phyloP scores from a whole-genome alignment of 257 asterid genomes.

The Rhazya stricta region DNA sequence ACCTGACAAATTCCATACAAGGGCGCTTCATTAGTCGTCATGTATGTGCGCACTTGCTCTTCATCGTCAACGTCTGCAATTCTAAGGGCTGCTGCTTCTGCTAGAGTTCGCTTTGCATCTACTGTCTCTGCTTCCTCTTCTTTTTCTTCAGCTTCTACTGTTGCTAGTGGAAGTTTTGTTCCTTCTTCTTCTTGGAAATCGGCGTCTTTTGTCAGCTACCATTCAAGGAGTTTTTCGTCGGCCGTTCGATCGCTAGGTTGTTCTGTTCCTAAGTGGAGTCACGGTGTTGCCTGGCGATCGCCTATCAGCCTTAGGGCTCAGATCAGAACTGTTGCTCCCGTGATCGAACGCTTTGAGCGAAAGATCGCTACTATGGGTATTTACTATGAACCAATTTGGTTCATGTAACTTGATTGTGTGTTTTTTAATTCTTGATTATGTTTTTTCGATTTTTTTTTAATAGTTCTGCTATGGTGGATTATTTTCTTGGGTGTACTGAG shows the following conservation, averaged over 20 bases:
- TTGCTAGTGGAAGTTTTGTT: conserved; percentile 14
- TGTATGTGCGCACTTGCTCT: conserved; percentile 45
- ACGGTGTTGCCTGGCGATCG: conserved; percentile 44
- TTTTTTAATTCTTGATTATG: background rate
- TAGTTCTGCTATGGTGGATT: background rate
- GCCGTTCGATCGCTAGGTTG: conserved; percentile 34
- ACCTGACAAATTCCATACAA: background rate
- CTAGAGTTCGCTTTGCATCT: conserved; percentile 42
- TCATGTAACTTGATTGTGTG: background rate
- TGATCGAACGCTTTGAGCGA: conserved; percentile 48
- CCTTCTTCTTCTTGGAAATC: conserved; percentile 16
- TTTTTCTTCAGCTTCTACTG: conserved; percentile 14
- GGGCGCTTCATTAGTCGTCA: conserved; percentile 16
- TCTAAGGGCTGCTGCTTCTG: conserved; percentile 28
- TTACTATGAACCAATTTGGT: background rate
- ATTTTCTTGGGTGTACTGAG: background rate
- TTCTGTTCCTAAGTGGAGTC: conserved; percentile 42
- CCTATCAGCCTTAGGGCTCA: conserved; percentile 53
- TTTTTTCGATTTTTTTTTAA: too few relatives aligned
- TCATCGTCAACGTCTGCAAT: conserved; percentile 39
- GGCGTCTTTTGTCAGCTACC: conserved; percentile 22
- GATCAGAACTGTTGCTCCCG: conserved; percentile 48
- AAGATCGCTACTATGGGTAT: conserved; percentile 71
- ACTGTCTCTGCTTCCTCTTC: conserved; percentile 24
- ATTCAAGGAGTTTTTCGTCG: conserved; percentile 33